Evolutionary conservation across 495 filamentous ascomycete genomes (phyloP), one percentile per base, ranked within the genome.

Genomic region (Tuber aestivum): DNA sequence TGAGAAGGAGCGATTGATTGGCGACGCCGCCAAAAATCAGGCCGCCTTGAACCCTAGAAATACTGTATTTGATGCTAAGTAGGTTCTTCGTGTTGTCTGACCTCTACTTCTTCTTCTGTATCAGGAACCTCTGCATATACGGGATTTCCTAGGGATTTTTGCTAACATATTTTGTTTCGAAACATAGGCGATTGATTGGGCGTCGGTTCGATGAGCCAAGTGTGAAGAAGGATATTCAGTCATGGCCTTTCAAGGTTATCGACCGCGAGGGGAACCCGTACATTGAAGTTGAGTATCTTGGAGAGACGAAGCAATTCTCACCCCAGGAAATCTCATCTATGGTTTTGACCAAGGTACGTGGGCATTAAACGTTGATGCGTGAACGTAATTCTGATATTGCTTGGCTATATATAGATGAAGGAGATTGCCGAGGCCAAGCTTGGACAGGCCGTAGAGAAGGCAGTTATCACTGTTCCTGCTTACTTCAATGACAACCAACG

Each of bases 401-500:
- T 65, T 65, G 56, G 27, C 27, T 32, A 27, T 65, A 23, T 82
- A 80, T 82, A 91, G 92, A 97, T 97, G 95, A 92, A 95, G 88
- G 95, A 99, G 87, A 94, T 95, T 82, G 95, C 95, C 82, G 95
- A 99, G 89, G 88, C 90, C 81, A 97, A 97, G 88, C 90, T 99
- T 79, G 95, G 95, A 84, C 93, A 93, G 86, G 96, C 93, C 83
- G 93, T 99, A 85, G 94, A 97, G 89, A 97, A 97, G 87, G 95
- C 95, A 72, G 95, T 99, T 83, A 92, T 99, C 85, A 99, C 95
- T 79, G 95, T 99, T 77, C 95, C 95, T 37, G 95, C 95, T 83
- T 99, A 99, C 89, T 99, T 99, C 92, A 99, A 97, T 88, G 95
- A 97, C 90, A 96, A 94, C 82, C 95, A 99, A 88, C 93, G 95